Conservation (phyloP, 2,329 filamentous ascomycete species). For the Apiospora hydei region DNA sequence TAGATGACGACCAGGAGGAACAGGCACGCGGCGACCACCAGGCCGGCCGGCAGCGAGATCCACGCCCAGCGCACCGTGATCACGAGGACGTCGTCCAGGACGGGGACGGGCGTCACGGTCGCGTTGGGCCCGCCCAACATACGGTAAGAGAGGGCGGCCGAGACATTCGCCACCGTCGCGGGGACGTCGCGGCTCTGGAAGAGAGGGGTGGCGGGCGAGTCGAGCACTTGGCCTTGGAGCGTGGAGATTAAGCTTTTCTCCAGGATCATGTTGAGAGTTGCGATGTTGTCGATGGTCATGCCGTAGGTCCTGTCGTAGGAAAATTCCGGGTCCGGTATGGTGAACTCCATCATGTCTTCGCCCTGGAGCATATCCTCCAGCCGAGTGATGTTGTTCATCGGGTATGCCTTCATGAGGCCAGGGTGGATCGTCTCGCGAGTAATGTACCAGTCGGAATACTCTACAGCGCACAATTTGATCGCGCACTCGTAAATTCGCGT, state of each 20-base stretch:
- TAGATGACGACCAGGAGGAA: not conserved
- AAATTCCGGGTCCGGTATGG: not conserved
- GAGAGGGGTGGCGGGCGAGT: not conserved
- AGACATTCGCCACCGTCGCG: not conserved
- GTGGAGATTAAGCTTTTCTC: no score
- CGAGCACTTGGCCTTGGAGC: not conserved
- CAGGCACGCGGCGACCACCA: not conserved
- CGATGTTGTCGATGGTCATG: not conserved
- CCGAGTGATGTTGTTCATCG: not conserved
- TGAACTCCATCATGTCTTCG: not conserved
- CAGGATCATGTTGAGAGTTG: no score
- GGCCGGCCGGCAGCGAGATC: not conserved
- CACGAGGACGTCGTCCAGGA: not conserved
- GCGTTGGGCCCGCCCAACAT: slow-evolving; percentile 22
- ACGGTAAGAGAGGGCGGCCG: slow-evolving; percentile 14
- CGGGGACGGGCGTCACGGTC: not conserved
- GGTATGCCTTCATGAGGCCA: not conserved
- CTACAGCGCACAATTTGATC: not conserved
- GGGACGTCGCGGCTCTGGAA: not conserved
- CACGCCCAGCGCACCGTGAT: slow-evolving; percentile 2
- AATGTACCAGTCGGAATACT: not conserved
- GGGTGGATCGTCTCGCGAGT: not conserved
- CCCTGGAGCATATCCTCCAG: not conserved
- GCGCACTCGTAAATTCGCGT: not conserved
- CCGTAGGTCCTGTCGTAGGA: not conserved